Evolutionary conservation across 345 rosid species (phyloP).

Genomic region (Gossypium anomalum): DNA sequence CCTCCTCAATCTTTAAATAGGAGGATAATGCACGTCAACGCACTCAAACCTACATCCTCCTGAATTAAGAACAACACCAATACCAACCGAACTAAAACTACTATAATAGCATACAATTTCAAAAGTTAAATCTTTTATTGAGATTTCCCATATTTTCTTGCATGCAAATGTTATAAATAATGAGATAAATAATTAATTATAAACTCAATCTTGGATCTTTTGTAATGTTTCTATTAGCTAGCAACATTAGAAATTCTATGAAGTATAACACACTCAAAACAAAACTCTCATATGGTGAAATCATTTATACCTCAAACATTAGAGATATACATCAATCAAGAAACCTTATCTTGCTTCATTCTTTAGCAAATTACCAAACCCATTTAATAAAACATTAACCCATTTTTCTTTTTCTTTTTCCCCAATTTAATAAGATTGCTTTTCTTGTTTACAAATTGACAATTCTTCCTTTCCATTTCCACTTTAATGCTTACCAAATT

Average conservation of each 20-base stretch:
- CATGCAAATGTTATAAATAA: too few relatives aligned
- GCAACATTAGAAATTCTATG: neutral
- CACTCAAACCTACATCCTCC: fast-evolving
- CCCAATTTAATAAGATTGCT: neutral
- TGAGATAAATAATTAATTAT: too few relatives aligned
- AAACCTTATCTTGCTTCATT: neutral
- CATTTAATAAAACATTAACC: neutral
- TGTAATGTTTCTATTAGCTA: neutral
- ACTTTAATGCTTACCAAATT: neutral
- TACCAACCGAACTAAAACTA: too few relatives aligned
- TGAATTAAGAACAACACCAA: too few relatives aligned
- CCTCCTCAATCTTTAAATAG: too few relatives aligned
- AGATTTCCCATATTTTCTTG: too few relatives aligned
- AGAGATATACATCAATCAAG: neutral
- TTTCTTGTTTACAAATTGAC: neutral
- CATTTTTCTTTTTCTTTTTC: neutral
- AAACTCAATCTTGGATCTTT: neutral
- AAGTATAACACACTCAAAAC: conserved; percentile 17
- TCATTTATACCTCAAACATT: too few relatives aligned
- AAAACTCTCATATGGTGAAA: neutral
- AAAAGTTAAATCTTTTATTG: too few relatives aligned
- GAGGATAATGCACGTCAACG: too few relatives aligned
- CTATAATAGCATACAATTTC: too few relatives aligned
- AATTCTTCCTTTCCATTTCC: neutral
- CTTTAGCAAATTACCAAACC: neutral